A percentile compares a stretch with the other conserved stretches of the same genome.
Evolutionary conservation across 352 stramenopile species (phyloP).

Genomic region (Stramenopiles sp.): DNA sequence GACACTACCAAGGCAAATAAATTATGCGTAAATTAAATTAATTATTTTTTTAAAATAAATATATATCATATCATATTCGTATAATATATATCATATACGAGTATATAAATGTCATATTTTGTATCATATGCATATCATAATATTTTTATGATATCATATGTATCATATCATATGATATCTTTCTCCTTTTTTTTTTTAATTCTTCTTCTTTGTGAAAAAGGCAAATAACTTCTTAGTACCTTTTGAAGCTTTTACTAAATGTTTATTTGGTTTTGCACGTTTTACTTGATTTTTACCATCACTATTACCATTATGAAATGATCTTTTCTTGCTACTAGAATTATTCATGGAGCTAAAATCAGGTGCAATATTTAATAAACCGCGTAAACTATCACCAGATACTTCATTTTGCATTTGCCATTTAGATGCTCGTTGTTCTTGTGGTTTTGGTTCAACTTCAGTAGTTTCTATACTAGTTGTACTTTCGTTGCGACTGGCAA

Average conservation of each 20-base stretch:
- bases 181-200: too few relatives aligned
- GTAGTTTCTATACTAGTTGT: neutral
- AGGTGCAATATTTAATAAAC: neutral
- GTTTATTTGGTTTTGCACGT: neutral
- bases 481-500: neutral
- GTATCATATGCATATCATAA: too few relatives aligned
- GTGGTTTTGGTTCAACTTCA: neutral
- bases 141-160: too few relatives aligned
- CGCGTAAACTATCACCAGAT: neutral
- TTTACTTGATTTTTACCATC: neutral
- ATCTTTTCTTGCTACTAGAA: neutral
- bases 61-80: too few relatives aligned
- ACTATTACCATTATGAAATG: neutral
- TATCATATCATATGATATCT: too few relatives aligned
- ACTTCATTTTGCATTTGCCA: neutral
- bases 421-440: neutral
- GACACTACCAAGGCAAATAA: too few relatives aligned
- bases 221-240: neutral
- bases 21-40: too few relatives aligned
- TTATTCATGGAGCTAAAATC: neutral
- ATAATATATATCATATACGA: too few relatives aligned
- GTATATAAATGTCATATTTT: too few relatives aligned
- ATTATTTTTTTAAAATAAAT: too few relatives aligned
- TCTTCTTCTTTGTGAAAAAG: neutral
- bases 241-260: neutral